Evolutionary conservation across 768 basidiomycete genomes (phyloP).

Genomic region (Hygrophoropsis aurantiaca): DNA sequence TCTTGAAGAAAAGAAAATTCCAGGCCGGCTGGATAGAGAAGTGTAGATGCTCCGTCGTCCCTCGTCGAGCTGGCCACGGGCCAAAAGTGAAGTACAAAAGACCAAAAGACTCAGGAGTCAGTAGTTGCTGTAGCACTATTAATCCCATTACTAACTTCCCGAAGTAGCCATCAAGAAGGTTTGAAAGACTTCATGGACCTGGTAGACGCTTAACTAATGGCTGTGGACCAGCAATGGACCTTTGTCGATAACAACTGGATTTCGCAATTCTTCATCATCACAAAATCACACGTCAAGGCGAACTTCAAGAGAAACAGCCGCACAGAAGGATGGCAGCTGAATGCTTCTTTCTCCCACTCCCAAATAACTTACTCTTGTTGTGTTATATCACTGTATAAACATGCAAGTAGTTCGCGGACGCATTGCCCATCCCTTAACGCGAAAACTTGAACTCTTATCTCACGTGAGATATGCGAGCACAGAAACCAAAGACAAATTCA

Average conservation of each 20-base stretch:
- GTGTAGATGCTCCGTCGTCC: too few species aligned
- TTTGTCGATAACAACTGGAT: background rate
- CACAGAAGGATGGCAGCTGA: background rate
- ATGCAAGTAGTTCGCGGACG: constrained; percentile 12
- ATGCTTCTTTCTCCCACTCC: background rate
- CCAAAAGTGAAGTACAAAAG: too few species aligned
- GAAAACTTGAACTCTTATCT: constrained; percentile 2
- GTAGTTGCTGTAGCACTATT: too few species aligned
- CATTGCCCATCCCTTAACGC: constrained; percentile 6
- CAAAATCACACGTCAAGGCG: background rate
- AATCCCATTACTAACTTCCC: too few species aligned
- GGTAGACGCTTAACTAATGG: too few species aligned
- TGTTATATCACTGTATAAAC: background rate
- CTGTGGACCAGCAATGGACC: background rate
- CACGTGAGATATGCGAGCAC: constrained; percentile 24
- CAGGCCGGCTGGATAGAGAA: constrained; percentile 24
- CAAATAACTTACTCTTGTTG: background rate
- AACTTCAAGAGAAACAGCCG: too few species aligned
- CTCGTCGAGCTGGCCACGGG: too few species aligned
- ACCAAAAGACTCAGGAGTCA: too few species aligned
- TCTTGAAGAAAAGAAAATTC: constrained; percentile 3
- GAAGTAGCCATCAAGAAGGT: too few species aligned
- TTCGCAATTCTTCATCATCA: background rate
- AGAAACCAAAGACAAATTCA: constrained; percentile 56
- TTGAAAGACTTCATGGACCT: too few species aligned